Percentiles rank a stretch among this genome's conserved stretches.
phyloP scores from a whole-genome alignment of 805 yeast species.

The Candida maltosa region DNA sequence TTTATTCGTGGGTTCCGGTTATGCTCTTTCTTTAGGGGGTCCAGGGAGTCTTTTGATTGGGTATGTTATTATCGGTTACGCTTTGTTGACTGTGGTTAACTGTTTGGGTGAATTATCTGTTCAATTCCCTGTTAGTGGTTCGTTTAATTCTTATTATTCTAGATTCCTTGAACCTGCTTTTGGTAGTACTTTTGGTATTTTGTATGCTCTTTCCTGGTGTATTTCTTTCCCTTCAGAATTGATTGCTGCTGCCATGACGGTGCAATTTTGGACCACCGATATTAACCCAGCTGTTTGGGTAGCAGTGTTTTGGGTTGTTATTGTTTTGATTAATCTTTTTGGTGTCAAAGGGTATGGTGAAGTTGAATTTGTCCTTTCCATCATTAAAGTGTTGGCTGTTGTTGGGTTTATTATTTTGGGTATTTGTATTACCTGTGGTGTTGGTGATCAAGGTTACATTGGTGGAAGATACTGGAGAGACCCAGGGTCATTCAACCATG shows the following conservation, averaged over 20 bases:
- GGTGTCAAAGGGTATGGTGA: slow-evolving; percentile 38
- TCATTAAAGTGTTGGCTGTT: slow-evolving; percentile 33
- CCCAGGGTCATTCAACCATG: slow-evolving; percentile 34
- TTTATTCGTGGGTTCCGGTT: slow-evolving; percentile 46
- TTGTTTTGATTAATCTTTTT: slow-evolving; percentile 26
- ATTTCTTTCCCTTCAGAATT: slow-evolving; percentile 34
- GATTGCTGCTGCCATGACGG: slow-evolving; percentile 34
- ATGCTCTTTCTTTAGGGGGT: slow-evolving; percentile 35
- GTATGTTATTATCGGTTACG: slow-evolving; percentile 52
- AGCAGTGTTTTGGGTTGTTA: slow-evolving; percentile 27
- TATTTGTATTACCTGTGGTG: slow-evolving; percentile 32
- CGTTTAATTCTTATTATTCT: slow-evolving; percentile 33
- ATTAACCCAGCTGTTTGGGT: slow-evolving; percentile 37
- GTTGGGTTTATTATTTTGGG: slow-evolving; percentile 34
- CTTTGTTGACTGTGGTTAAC: slow-evolving; percentile 55
- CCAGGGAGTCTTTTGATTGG: slow-evolving; percentile 49
- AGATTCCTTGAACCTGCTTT: slow-evolving; percentile 34
- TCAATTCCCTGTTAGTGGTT: slow-evolving; percentile 37
- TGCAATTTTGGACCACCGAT: slow-evolving; percentile 28
- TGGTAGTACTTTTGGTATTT: slow-evolving; percentile 34
- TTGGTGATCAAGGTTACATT: slow-evolving; percentile 30
- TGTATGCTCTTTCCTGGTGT: slow-evolving; percentile 34
- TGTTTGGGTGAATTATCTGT: slow-evolving; percentile 65
- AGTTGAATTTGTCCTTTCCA: slow-evolving; percentile 28
- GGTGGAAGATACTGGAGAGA: slow-evolving; percentile 31